Evolutionary conservation across 306 rosid genomes (phyloP).

Genomic region (Vigna mungo): DNA sequence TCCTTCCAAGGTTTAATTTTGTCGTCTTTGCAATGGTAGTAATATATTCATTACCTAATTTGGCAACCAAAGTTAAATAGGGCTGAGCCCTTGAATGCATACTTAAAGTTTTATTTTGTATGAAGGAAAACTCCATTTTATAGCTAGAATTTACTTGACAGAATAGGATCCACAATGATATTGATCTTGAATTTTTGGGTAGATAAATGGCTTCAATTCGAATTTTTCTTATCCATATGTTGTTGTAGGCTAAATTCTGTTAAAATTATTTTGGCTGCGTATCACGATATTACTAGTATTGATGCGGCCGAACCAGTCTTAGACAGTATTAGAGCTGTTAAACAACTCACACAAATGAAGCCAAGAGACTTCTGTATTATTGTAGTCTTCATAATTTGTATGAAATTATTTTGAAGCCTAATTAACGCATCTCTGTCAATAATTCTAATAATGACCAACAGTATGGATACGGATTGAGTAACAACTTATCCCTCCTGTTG

Average conservation of each 20-base stretch:
- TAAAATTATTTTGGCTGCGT: neutral
- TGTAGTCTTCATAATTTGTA: neutral
- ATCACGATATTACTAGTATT: neutral
- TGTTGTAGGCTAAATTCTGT: neutral
- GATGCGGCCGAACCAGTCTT: neutral
- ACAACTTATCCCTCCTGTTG: no score
- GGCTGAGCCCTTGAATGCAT: constrained; percentile 13
- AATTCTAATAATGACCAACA: neutral
- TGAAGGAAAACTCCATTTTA: neutral
- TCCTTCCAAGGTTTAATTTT: constrained; percentile 69
- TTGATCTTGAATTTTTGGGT: constrained; percentile 4
- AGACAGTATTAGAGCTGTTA: neutral
- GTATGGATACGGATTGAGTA: no score
- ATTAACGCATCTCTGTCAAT: neutral
- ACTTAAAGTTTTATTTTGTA: neutral
- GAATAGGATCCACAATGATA: constrained; percentile 10
- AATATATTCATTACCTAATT: constrained; percentile 23
- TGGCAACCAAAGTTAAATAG: constrained; percentile 3
- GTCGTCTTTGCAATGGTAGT: constrained; percentile 68
- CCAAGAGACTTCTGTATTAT: neutral
- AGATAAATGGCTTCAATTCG: neutral
- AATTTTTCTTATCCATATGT: constrained; percentile 9
- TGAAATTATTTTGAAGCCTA: neutral
- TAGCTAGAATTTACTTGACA: constrained; percentile 14
- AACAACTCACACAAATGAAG: neutral